These are phyloP conservation scores for Sungouiella thailandica DNA, from an alignment of 805 yeast genomes.

Conservation along the genomic window DNA sequence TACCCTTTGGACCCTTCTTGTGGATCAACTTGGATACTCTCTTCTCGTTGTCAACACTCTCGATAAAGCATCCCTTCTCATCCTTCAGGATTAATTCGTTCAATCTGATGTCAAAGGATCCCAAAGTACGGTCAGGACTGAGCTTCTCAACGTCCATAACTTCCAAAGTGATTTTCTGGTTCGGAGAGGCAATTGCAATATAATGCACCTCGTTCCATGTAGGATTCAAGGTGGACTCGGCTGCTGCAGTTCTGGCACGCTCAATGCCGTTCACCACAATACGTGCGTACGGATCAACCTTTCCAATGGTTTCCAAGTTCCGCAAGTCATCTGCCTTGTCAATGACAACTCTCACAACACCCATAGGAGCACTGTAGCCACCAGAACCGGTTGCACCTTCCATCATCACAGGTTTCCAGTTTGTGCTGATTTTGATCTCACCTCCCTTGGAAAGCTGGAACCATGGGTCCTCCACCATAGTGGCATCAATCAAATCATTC, in stretches of 20 bases:
- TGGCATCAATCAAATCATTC: conserved; percentile 67
- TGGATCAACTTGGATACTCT: conserved; percentile 61
- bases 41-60: conserved; percentile 50
- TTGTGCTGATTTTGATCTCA: conserved; percentile 60
- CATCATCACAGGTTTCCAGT: conserved; percentile 85
- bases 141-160: conserved; percentile 85
- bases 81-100: conserved; percentile 62
- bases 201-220: conserved; percentile 81
- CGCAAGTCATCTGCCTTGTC: conserved; percentile 68
- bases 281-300: conserved; percentile 87
- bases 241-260: conserved; percentile 70
- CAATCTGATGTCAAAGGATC: conserved; percentile 69
- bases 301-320: conserved; percentile 85
- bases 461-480: conserved; percentile 76
- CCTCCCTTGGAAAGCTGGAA: conserved; percentile 72
- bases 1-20: conserved; percentile 82
- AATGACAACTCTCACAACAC: conserved; percentile 74
- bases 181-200: conserved; percentile 75
- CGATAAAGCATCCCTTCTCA: conserved; percentile 58
- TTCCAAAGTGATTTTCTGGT: conserved; percentile 78
- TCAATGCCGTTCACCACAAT: conserved; percentile 71
- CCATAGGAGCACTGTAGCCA: conserved; percentile 92
- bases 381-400: conserved; percentile 61
- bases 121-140: conserved; percentile 82
- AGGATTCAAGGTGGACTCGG: conserved; percentile 68